phyloP scores from a whole-genome alignment of 257 asterid genomes.

The Solanum commersonii region DNA sequence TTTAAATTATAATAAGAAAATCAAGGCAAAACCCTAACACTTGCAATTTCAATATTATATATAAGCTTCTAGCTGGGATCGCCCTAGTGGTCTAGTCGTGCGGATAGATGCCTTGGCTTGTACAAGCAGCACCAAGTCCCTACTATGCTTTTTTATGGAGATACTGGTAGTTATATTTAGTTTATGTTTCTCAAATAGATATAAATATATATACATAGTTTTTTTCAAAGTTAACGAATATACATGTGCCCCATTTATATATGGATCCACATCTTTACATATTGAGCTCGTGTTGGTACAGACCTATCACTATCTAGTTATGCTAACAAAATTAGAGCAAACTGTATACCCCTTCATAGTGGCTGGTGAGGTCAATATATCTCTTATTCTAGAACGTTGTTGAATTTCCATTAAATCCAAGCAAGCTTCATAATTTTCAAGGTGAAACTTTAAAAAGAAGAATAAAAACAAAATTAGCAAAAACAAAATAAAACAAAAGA shows the following conservation, averaged over 20 bases:
- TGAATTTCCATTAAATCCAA: neutral
- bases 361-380: neutral
- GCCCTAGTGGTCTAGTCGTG: too few species aligned
- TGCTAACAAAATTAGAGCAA: neutral
- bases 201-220: too few species aligned
- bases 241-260: too few species aligned
- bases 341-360: neutral
- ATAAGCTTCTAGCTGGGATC: too few species aligned
- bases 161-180: too few species aligned
- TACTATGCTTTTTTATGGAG: too few species aligned
- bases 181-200: neutral
- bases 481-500: neutral
- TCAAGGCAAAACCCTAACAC: too few species aligned
- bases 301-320: too few species aligned
- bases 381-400: neutral
- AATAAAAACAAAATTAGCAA: neutral
- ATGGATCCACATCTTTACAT: rapidly evolving
- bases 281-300: neutral
- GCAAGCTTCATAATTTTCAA: neutral
- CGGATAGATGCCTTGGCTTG: neutral
- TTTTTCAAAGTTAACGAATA: rapidly evolving
- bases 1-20: too few species aligned
- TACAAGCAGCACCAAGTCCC: neutral
- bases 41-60: too few species aligned
- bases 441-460: neutral